phyloP scores from a whole-genome alignment of 1,139 yeast species.

The Waltiozyma sp. region DNA sequence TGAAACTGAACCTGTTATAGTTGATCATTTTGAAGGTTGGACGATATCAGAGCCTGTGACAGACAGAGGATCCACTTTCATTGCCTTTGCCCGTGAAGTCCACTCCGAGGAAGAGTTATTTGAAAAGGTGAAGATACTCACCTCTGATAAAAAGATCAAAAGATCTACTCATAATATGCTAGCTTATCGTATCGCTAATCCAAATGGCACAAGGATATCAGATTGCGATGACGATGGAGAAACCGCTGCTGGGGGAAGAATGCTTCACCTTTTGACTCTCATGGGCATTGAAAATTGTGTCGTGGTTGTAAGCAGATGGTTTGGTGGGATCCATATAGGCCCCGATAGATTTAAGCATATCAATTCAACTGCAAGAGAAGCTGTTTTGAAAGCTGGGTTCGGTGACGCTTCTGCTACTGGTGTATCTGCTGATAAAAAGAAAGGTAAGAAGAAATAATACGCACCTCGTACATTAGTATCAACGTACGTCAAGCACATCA shows the following conservation, averaged over 20 bases:
- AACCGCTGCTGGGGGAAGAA: slow-evolving; percentile 87
- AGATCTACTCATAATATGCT: slow-evolving; percentile 73
- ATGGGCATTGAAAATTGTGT: slow-evolving; percentile 82
- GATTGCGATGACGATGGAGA: slow-evolving; percentile 98
- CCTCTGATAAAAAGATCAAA: slow-evolving; percentile 54
- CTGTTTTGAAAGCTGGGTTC: slow-evolving; percentile 51
- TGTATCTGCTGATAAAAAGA: slow-evolving; percentile 15
- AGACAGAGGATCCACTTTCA: slow-evolving; percentile 80
- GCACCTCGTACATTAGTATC: too few relatives aligned
- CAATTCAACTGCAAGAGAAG: slow-evolving; percentile 81
- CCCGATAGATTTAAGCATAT: slow-evolving; percentile 93
- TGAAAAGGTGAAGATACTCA: slow-evolving; percentile 37
- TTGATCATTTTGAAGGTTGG: slow-evolving; percentile 61
- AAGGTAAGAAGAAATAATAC: slow-evolving; percentile 17
- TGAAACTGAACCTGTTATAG: slow-evolving; percentile 6
- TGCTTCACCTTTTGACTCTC: slow-evolving; percentile 61
- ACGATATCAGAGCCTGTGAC: slow-evolving; percentile 57
- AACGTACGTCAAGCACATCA: too few relatives aligned
- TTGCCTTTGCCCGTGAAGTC: slow-evolving; percentile 62
- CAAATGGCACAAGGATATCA: slow-evolving; percentile 46
- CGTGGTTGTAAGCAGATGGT: slow-evolving; percentile 73
- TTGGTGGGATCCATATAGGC: slow-evolving; percentile 84
- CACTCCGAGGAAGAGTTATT: slow-evolving; percentile 56
- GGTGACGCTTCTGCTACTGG: slow-evolving; percentile 23
- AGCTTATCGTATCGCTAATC: slow-evolving; percentile 66